These are phyloP conservation scores for Lichtheimia hyalospora DNA, from an alignment of 371 early-diverging fungal genomes.

Conservation along the genomic window DNA sequence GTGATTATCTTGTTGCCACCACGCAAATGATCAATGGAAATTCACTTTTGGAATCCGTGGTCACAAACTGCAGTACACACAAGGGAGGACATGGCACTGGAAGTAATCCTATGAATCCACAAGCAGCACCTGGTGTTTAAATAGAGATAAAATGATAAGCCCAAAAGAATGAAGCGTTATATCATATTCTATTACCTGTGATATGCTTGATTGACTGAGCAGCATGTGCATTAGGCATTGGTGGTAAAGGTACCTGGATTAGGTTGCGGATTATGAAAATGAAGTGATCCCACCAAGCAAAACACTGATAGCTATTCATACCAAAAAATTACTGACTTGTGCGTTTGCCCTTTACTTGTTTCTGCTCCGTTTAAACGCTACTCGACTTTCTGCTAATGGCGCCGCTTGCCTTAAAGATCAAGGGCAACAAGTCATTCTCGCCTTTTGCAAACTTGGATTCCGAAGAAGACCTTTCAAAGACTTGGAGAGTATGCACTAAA, in stretches of 20 bases:
- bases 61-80: conserved; percentile 27
- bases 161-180: too few species aligned
- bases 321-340: neutral
- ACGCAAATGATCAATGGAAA: conserved; percentile 88
- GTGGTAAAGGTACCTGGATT: too few species aligned
- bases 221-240: too few species aligned
- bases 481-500: conserved; percentile 87
- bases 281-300: neutral
- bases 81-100: conserved; percentile 5
- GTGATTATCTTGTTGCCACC: conserved; percentile 84
- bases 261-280: too few species aligned
- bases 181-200: too few species aligned
- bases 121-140: neutral
- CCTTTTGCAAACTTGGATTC: conserved; percentile 71
- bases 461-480: conserved; percentile 71
- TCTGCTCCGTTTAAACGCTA: too few species aligned
- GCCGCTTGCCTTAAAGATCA: conserved; percentile 75
- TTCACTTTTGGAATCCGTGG: conserved; percentile 62
- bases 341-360: too few species aligned
- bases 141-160: too few species aligned
- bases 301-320: neutral
- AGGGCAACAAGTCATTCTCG: conserved; percentile 74
- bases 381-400: conserved; percentile 50
- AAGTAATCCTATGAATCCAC: neutral
- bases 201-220: too few species aligned